Base-by-base conservation (phyloP, 805 yeast species). In the Cyberlindnera mississippiensis region DNA sequence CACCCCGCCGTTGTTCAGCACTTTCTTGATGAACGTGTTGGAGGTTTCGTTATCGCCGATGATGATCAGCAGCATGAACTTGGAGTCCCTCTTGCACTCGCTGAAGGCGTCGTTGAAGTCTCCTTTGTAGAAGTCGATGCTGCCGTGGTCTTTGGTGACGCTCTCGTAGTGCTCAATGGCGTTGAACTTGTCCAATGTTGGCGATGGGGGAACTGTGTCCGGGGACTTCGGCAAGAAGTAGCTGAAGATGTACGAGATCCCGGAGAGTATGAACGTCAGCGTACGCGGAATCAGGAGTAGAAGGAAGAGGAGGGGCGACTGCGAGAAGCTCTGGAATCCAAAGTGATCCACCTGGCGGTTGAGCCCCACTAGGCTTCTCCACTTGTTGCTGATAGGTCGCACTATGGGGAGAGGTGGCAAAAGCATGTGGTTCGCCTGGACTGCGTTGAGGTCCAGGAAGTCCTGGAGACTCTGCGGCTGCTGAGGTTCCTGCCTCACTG, bases 251-350 rank as follows among this genome's bases (percentile, higher is more conserved):
- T 49, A 60, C n/a, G 60, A 58, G 4, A 72, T 40, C 1, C 76
- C 68, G 10, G 67, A 54, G 2, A 76, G 52, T 8, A 76, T 40
- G 9, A 66, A 63, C 36, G 76, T 62, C 8, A 77, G 36, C 2
- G 78, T 50, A 42, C 68, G 72, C 11, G 89, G 90, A 10, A 83
- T 59, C 6, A 82, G 46, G 56, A 81, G 59, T 2, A 83, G 50
- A 2, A 81, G 55, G 38, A 80, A 64, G 51, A 82, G 55, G 6
- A 79, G 40, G 2, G 81, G 73, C 12, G 53, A 49, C 13, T 45
- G 38, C 17, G 46, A 17, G 26, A 52, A 40, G n/a, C 44, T 30
- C 12, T 35, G 29, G 17, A 43, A 22, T 6, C 53, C 51, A n/a
- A 52, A 48, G 24, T 38, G 46, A 29, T 41, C 42, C 4, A 16